These are phyloP conservation scores for Fusarium sp. DNA, from an alignment of 2,329 filamentous ascomycete genomes.

Conservation along the genomic window DNA sequence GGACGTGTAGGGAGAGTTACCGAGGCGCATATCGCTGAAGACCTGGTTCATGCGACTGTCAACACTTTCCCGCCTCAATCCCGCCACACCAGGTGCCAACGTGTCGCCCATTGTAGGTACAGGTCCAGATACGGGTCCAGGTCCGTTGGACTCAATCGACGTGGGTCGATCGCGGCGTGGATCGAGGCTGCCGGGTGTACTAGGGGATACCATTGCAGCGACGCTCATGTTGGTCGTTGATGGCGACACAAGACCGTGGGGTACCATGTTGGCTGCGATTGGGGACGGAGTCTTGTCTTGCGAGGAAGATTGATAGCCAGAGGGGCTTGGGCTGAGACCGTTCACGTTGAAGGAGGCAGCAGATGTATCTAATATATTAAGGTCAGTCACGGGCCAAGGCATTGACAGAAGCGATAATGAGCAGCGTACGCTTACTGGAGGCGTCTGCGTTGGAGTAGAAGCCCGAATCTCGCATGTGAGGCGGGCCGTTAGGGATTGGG, in stretches of 20 bases:
- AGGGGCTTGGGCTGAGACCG: slow-evolving; percentile 58
- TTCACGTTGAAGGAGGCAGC: slow-evolving; percentile 56
- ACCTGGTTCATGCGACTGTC: slow-evolving; percentile 82
- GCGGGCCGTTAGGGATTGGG: slow-evolving; percentile 47
- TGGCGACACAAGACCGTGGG: slow-evolving; percentile 68
- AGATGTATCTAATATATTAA: slow-evolving; percentile 53
- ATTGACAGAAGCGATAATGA: slow-evolving; percentile 34
- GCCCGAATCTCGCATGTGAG: slow-evolving; percentile 58
- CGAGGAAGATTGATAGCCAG: slow-evolving; percentile 62
- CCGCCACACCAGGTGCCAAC: slow-evolving; percentile 56
- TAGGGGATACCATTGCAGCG: slow-evolving; percentile 74
- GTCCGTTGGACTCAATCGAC: slow-evolving; percentile 53
- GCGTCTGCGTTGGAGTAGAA: slow-evolving; percentile 60
- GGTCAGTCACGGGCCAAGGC: slow-evolving; percentile 36
- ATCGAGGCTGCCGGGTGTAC: slow-evolving; percentile 59
- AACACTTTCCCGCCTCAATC: slow-evolving; percentile 79
- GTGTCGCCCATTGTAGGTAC: slow-evolving; percentile 53
- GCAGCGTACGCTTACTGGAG: slow-evolving; percentile 58
- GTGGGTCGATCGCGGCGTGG: slow-evolving; percentile 60
- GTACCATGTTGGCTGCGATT: slow-evolving; percentile 63
- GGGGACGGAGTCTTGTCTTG: slow-evolving; percentile 74
- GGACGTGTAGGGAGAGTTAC: slow-evolving; percentile 77
- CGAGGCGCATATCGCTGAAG: slow-evolving; percentile 77
- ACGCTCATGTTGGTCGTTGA: slow-evolving; percentile 73
- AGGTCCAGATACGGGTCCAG: slow-evolving; percentile 49